Percentiles rank a stretch among this genome's conserved stretches.
Conservation (phyloP, 306 rosid genomes). For the Quercus dentata region DNA sequence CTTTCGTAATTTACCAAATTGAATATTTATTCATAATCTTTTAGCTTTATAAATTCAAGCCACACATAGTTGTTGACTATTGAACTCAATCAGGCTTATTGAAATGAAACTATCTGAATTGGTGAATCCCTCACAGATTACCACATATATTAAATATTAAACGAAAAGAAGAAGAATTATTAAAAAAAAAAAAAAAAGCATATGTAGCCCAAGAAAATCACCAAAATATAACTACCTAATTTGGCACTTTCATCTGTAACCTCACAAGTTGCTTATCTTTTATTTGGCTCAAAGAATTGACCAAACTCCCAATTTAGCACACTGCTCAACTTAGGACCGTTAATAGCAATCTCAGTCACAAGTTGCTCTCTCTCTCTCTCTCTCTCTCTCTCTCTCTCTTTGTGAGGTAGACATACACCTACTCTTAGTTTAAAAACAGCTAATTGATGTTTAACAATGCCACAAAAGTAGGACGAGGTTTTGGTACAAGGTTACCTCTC, state of each 20-base stretch:
- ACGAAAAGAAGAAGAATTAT: no score
- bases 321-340: constrained; percentile 19
- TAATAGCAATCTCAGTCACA: constrained; percentile 7
- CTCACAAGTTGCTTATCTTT: not conserved
- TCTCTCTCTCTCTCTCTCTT: not conserved
- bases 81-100: no score
- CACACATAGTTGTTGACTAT: no score
- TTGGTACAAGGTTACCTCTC: constrained; percentile 12
- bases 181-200: no score
- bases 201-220: not conserved
- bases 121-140: no score
- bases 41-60: no score
- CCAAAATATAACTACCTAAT: not conserved
- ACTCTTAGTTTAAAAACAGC: constrained; percentile 23
- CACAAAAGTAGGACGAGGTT: constrained; percentile 5
- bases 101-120: no score
- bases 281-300: constrained; percentile 1
- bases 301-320: constrained; percentile 22
- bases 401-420: constrained; percentile 21
- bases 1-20: no score
- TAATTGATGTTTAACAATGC: constrained; percentile 12
- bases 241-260: constrained; percentile 6
- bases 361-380: not conserved
- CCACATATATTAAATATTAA: no score
- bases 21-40: no score